Evolutionary conservation across 2,329 filamentous ascomycete genomes (phyloP).

Genomic region (Monosporascus sp.): DNA sequence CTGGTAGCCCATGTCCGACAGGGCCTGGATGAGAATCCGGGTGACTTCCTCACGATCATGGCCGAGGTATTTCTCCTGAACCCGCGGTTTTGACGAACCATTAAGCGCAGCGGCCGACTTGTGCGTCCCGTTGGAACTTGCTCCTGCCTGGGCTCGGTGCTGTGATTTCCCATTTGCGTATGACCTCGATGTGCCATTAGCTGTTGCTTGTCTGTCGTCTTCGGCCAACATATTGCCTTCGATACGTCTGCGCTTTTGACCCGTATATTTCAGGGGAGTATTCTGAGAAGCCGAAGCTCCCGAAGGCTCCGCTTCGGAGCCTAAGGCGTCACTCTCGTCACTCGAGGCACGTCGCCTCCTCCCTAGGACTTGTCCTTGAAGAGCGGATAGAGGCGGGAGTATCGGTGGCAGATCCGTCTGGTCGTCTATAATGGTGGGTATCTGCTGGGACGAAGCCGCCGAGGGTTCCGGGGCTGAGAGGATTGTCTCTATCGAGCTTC

Average conservation of each 20-base stretch:
- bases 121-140: slow-evolving; percentile 41
- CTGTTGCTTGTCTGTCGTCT: slow-evolving; percentile 41
- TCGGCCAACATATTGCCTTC: slow-evolving; percentile 59
- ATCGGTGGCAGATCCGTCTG: slow-evolving; percentile 6
- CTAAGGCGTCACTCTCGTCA: slow-evolving; percentile 27
- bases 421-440: slow-evolving; percentile 12
- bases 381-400: slow-evolving; percentile 5
- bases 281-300: slow-evolving; percentile 17
- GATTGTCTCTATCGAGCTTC: slow-evolving; percentile 42
- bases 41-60: slow-evolving; percentile 93
- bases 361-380: slow-evolving; percentile 41
- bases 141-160: slow-evolving; percentile 35
- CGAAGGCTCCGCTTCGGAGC: slow-evolving; percentile 13
- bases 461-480: slow-evolving; percentile 34
- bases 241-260: slow-evolving; percentile 55
- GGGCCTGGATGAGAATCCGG: slow-evolving; percentile 82
- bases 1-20: slow-evolving; percentile 83
- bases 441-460: slow-evolving; percentile 10
- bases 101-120: slow-evolving; percentile 46
- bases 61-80: slow-evolving; percentile 58
- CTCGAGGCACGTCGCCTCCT: slow-evolving; percentile 47
- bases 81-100: slow-evolving; percentile 40
- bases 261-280: slow-evolving; percentile 23
- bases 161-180: slow-evolving; percentile 52
- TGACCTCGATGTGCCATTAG: slow-evolving; percentile 49